A percentile compares a stretch with the other conserved stretches of the same genome.
These are phyloP conservation scores for Coemansia sp. DNA, from an alignment of 192 early-diverging fungal species.

Conservation along the genomic window DNA sequence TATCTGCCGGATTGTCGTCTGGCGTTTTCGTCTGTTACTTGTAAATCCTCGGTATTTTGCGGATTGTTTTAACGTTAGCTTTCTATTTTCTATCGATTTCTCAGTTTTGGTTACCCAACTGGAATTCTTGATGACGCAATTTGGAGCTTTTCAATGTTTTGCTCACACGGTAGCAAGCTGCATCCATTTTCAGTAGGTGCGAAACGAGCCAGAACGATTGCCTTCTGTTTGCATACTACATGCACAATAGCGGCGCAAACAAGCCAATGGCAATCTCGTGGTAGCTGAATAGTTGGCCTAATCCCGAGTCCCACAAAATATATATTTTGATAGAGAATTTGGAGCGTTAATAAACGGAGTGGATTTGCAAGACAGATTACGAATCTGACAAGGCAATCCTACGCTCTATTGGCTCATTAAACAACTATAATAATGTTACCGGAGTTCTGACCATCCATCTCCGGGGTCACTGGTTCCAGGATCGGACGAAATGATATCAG, in stretches of 20 bases:
- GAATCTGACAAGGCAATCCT: not conserved
- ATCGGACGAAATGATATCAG: conserved; percentile 30
- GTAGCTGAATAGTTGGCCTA: too few species aligned
- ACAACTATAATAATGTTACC: not conserved
- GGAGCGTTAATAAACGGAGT: too few species aligned
- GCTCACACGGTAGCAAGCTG: not conserved
- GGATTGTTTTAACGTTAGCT: not conserved
- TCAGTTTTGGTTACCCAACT: too few species aligned
- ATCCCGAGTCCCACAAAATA: too few species aligned
- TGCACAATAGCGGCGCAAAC: too few species aligned
- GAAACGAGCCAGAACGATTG: too few species aligned
- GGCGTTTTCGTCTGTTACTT: not conserved
- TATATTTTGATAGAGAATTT: too few species aligned
- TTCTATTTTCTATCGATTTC: not conserved
- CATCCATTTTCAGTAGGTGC: not conserved
- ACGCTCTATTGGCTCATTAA: too few species aligned
- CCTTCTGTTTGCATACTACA: too few species aligned
- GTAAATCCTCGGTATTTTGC: not conserved
- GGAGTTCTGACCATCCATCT: conserved; percentile 10
- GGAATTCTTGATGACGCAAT: too few species aligned
- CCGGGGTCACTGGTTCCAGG: conserved; percentile 31
- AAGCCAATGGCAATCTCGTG: too few species aligned
- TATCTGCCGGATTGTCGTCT: not conserved
- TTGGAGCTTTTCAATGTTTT: not conserved
- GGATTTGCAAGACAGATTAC: not conserved